These are phyloP conservation scores for Trypanosoma lewisi DNA, from an alignment of 208 protist species.

Conservation along the genomic window DNA sequence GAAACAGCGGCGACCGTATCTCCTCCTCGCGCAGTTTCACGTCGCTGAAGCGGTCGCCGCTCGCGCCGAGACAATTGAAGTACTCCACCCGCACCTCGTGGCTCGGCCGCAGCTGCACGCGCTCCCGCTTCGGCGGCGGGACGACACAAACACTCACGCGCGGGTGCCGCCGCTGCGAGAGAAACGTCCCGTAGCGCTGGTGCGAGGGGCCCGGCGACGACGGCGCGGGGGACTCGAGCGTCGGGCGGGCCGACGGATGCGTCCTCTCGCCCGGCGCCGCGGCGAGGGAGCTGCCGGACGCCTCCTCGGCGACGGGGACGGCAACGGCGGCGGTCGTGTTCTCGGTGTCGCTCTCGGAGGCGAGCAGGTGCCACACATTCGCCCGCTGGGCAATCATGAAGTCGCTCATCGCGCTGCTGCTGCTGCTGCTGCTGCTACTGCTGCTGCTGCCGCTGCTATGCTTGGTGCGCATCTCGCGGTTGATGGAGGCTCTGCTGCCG, in stretches of 20 bases:
- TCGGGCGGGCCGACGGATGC: background rate
- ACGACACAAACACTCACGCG: background rate
- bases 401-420: conserved; percentile 29
- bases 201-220: background rate
- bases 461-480: conserved; percentile 13
- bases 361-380: conserved; percentile 65
- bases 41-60: conserved; percentile 47
- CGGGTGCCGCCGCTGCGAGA: background rate
- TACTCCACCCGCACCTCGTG: conserved; percentile 65
- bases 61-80: conserved; percentile 79
- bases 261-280: background rate
- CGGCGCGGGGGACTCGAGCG: background rate
- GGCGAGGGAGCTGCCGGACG: background rate
- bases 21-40: conserved; percentile 63
- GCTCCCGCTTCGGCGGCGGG: background rate
- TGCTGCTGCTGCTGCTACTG: conserved; percentile 35
- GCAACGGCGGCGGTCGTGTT: background rate
- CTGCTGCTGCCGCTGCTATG: conserved; percentile 21
- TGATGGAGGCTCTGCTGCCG: conserved; percentile 10
- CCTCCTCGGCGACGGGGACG: background rate
- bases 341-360: conserved; percentile 15
- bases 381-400: conserved; percentile 72
- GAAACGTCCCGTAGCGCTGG: conserved; percentile 52
- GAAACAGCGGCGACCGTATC: conserved; percentile 53
- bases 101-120: conserved; percentile 29